Conservation (phyloP, 192 early-diverging fungal genomes). For the Podila epigama region DNA sequence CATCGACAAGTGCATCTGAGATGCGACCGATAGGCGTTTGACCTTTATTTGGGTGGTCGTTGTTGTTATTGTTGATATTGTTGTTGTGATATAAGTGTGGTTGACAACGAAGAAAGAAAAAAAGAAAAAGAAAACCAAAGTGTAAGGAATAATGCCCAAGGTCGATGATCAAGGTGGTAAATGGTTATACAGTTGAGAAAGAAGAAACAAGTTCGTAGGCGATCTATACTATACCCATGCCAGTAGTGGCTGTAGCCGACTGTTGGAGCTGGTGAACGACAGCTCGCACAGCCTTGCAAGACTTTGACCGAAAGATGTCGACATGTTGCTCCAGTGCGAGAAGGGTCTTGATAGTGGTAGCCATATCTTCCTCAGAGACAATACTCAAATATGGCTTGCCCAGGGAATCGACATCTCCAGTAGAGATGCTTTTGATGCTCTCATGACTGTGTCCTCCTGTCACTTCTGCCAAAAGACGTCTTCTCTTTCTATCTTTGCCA, state of each 20-base stretch:
- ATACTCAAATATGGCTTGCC: conserved; percentile 5
- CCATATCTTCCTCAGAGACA: conserved; percentile 54
- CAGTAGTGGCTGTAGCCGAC: conserved; percentile 50
- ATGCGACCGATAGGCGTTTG: conserved; percentile 58
- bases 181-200: too few relatives aligned
- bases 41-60: conserved; percentile 11
- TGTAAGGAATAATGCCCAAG: not conserved
- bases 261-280: conserved; percentile 58
- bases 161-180: not conserved
- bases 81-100: not conserved
- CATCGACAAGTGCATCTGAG: conserved; percentile 56
- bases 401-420: conserved; percentile 1
- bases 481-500: conserved; percentile 62
- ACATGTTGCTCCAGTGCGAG: conserved; percentile 51
- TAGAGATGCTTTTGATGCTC: not conserved
- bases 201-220: too few relatives aligned
- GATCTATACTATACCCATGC: conserved; percentile 28
- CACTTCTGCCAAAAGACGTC: conserved; percentile 56
- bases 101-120: not conserved
- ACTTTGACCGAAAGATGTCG: conserved; percentile 55
- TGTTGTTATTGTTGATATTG: not conserved
- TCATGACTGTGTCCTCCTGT: conserved; percentile 3
- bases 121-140: not conserved
- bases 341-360: conserved; percentile 57
- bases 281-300: conserved; percentile 60